Evolutionary conservation across 106 monocot species (phyloP).

Genomic region (Dendrobium catenatum): DNA sequence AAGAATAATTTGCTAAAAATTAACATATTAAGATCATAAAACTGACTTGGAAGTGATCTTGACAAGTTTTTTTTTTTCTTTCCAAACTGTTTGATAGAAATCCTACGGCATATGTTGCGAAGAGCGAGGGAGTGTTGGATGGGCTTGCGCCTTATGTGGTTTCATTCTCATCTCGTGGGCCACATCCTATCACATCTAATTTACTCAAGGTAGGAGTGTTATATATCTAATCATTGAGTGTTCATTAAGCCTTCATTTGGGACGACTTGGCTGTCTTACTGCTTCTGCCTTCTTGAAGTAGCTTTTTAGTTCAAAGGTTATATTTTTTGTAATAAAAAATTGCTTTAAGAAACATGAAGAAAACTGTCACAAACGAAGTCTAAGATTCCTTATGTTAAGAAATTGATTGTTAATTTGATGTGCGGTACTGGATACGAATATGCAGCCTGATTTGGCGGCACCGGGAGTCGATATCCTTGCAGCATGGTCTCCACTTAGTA

Average conservation of each 20-base stretch:
- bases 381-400: background rate
- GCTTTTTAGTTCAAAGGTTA: too few relatives aligned
- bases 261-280: too few relatives aligned
- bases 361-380: too few relatives aligned
- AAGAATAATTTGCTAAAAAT: too few relatives aligned
- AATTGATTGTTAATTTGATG: background rate
- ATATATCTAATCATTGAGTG: background rate
- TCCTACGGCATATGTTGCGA: constrained; percentile 21
- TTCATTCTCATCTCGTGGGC: constrained; percentile 31
- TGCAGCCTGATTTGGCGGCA: constrained; percentile 17
- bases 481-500: constrained; percentile 7
- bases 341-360: too few relatives aligned
- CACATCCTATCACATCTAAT: constrained; percentile 18
- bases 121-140: constrained; percentile 16
- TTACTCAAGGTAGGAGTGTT: constrained; percentile 22
- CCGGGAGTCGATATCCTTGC: constrained; percentile 20
- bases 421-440: background rate
- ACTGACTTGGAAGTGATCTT: background rate
- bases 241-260: background rate
- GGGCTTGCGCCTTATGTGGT: constrained; percentile 10
- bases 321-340: too few relatives aligned
- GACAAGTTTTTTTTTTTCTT: background rate
- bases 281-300: too few relatives aligned
- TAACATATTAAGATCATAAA: too few relatives aligned
- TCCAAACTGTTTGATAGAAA: constrained; percentile 7